A percentile compares a stretch with the other conserved stretches of the same genome.
Conservation (phyloP, 2,329 filamentous ascomycete species). For the Hypoxylon sp. region DNA sequence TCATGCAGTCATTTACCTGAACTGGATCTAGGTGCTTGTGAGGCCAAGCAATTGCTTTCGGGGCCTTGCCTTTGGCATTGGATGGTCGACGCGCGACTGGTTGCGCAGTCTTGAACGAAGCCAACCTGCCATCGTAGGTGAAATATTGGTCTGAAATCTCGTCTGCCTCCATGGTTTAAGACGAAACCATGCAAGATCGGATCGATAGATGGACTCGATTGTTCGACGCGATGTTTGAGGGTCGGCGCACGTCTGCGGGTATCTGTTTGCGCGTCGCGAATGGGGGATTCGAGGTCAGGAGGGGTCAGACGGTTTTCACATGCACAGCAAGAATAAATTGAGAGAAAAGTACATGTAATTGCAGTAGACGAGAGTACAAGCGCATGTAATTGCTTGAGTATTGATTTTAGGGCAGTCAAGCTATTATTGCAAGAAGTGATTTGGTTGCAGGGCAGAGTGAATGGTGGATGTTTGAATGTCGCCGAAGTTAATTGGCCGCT, state of each 20-base stretch:
- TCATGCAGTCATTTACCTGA: slow-evolving; percentile 65
- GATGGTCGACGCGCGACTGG: slow-evolving; percentile 79
- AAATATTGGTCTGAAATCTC: slow-evolving; percentile 65
- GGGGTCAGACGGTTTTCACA: background rate
- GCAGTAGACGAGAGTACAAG: background rate
- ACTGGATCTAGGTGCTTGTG: slow-evolving; percentile 77
- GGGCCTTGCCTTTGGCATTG: slow-evolving; percentile 69
- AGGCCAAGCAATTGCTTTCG: slow-evolving; percentile 80
- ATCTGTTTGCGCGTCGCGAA: slow-evolving; percentile 31
- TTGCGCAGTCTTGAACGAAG: slow-evolving; percentile 80
- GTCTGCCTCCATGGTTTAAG: slow-evolving; percentile 50
- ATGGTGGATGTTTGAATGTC: slow-evolving; percentile 10
- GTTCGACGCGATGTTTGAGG: background rate
- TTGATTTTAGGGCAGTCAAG: background rate
- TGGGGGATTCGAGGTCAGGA: background rate
- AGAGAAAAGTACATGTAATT: background rate
- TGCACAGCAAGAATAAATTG: slow-evolving; percentile 1
- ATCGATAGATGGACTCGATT: slow-evolving; percentile 3
- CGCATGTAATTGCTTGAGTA: slow-evolving; percentile 6
- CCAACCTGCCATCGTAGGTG: slow-evolving; percentile 82
- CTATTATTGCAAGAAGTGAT: slow-evolving; percentile 6
- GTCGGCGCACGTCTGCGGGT: slow-evolving; percentile 19
- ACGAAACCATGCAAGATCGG: slow-evolving; percentile 9
- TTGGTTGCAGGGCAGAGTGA: slow-evolving; percentile 16
- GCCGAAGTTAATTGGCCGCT: slow-evolving; percentile 45